Evolutionary conservation across 2,329 filamentous ascomycete species (phyloP).

Genomic region (Mollisiaceae sp.): DNA sequence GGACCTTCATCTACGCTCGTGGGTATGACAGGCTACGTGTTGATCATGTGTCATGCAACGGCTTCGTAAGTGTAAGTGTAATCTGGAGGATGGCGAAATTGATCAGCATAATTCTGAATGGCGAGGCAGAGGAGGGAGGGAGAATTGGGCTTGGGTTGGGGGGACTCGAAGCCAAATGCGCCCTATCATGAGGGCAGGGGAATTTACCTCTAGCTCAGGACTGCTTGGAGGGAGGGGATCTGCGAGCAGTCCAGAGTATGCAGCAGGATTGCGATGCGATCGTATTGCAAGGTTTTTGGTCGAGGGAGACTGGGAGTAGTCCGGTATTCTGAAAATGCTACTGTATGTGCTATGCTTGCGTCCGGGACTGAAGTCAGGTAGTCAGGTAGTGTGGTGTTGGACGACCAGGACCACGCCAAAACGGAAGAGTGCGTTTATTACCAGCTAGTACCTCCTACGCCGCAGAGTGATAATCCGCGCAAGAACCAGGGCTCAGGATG

Average conservation of each 20-base stretch:
- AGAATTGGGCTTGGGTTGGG: conserved; percentile 3
- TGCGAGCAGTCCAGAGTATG: conserved; percentile 4
- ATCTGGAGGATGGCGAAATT: conserved; percentile 19
- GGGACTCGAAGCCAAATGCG: background rate
- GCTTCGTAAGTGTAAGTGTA: conserved; percentile 27
- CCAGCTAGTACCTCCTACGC: background rate
- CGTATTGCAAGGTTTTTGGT: background rate
- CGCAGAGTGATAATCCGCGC: background rate
- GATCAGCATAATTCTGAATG: conserved; percentile 28
- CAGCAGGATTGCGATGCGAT: conserved; percentile 7
- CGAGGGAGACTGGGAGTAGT: background rate
- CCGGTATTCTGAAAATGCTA: background rate
- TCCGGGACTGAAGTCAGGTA: background rate
- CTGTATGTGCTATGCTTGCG: background rate
- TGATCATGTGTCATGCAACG: conserved; percentile 37
- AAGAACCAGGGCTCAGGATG: background rate
- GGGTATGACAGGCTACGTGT: conserved; percentile 40
- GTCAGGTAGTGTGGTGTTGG: background rate
- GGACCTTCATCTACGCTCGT: conserved; percentile 39
- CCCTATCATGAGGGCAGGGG: background rate
- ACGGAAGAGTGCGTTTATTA: background rate
- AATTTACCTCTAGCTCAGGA: conserved; percentile 1
- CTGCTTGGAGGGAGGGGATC: background rate
- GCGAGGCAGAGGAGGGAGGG: background rate
- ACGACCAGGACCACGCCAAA: no score